These are phyloP conservation scores for Ecytonucleospora hepatopenaei DNA, from an alignment of 371 early-diverging fungal species.

Conservation along the genomic window DNA sequence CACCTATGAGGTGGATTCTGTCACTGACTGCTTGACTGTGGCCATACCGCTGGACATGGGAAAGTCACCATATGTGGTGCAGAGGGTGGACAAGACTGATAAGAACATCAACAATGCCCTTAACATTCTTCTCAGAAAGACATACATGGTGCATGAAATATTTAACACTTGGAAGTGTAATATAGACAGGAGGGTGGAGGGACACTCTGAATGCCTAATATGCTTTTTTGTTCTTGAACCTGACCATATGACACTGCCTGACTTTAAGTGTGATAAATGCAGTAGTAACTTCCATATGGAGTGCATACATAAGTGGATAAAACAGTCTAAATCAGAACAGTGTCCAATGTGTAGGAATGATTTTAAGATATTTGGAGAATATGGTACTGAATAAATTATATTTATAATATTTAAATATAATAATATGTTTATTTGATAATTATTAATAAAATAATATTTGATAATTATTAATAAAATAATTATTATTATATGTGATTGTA, in stretches of 20 bases:
- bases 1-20: neutral
- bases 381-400: too few relatives aligned
- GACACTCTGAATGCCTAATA: conserved; percentile 51
- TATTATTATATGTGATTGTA: too few relatives aligned
- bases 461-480: too few relatives aligned
- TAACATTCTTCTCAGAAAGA: conserved; percentile 21
- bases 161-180: conserved; percentile 46
- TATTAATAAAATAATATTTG: too few relatives aligned
- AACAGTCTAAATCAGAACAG: conserved; percentile 20
- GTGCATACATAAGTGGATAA: conserved; percentile 48
- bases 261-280: conserved; percentile 39
- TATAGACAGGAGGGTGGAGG: conserved; percentile 38
- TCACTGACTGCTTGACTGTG: neutral
- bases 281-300: conserved; percentile 47
- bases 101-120: neutral
- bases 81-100: neutral
- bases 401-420: too few relatives aligned
- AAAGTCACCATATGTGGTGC: neutral
- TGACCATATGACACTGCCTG: conserved; percentile 38
- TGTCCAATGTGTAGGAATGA: conserved; percentile 50
- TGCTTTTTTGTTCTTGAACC: conserved; percentile 53
- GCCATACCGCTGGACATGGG: neutral
- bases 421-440: too few relatives aligned
- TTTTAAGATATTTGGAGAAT: neutral
- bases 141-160: conserved; percentile 47